Conservation (phyloP, 805 yeast genomes). For the Ogataea methanolica region DNA sequence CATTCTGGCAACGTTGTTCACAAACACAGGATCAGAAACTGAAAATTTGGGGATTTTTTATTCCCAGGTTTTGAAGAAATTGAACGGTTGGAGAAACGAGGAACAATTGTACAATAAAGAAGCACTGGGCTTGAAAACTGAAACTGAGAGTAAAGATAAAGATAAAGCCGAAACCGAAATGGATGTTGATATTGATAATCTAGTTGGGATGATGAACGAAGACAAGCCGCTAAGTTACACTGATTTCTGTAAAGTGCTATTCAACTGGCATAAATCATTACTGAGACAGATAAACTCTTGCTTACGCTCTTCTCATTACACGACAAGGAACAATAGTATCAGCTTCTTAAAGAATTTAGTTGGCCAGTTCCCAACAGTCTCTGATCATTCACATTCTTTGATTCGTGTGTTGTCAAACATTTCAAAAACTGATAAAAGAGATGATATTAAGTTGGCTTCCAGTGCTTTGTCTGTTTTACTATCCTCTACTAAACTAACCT, state of each 20-base stretch:
- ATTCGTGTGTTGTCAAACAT: constrained; percentile 44
- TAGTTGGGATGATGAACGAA: constrained; percentile 15
- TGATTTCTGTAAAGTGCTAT: constrained; percentile 38
- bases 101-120: constrained; percentile 27
- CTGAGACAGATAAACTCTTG: constrained; percentile 39
- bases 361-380: constrained; percentile 61
- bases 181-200: constrained; percentile 3
- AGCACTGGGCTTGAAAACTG: constrained; percentile 19
- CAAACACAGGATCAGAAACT: constrained; percentile 72
- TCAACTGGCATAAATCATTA: constrained; percentile 51
- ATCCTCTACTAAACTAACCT: constrained; percentile 45
- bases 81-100: constrained; percentile 35
- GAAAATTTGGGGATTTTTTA: constrained; percentile 79
- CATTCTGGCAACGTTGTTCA: constrained; percentile 55
- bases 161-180: constrained; percentile 2
- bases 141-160: constrained; percentile 5
- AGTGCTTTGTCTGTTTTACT: constrained; percentile 66
- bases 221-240: constrained; percentile 26
- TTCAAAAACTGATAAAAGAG: constrained; percentile 53
- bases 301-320: constrained; percentile 54
- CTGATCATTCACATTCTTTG: constrained; percentile 57
- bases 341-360: constrained; percentile 63
- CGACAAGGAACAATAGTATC: constrained; percentile 76
- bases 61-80: constrained; percentile 45
- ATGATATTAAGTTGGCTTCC: constrained; percentile 76